Conservation (phyloP, 495 filamentous ascomycete species). For the Aspergillus haitiensis region DNA sequence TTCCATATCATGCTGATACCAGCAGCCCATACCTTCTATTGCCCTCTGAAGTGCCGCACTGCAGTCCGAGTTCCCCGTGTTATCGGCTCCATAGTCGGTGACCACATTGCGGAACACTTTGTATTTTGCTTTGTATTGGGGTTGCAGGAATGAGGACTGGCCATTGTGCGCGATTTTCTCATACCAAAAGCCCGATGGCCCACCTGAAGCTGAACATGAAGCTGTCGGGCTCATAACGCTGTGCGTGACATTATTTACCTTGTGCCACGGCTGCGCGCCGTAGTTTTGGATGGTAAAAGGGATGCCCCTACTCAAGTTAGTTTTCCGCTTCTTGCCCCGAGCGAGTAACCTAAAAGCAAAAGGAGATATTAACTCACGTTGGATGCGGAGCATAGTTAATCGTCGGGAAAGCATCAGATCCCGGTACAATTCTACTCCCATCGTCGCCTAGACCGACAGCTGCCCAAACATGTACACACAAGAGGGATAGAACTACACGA, state of each 20-base stretch:
- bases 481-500: background rate
- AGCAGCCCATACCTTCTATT: constrained; percentile 27
- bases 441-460: background rate
- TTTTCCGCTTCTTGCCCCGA: background rate
- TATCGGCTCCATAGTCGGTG: constrained; percentile 34
- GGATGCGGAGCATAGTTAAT: constrained; percentile 16
- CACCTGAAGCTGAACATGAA: constrained; percentile 9
- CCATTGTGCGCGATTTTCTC: constrained; percentile 39
- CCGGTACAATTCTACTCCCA: background rate
- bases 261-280: constrained; percentile 23
- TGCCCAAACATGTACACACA: constrained; percentile 4
- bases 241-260: constrained; percentile 11
- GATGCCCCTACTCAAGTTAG: constrained; percentile 22
- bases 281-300: constrained; percentile 24
- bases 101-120: constrained; percentile 42
- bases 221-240: background rate
- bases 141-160: constrained; percentile 31
- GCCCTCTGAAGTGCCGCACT: constrained; percentile 33
- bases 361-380: constrained; percentile 9
- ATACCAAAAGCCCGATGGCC: constrained; percentile 33
- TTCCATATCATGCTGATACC: background rate
- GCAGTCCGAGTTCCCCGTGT: constrained; percentile 30
- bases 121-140: constrained; percentile 28
- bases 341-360: background rate
- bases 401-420: constrained; percentile 1